Base-by-base conservation (phyloP, 2,329 filamentous ascomycete genomes). In the Didymella arachidicola region DNA sequence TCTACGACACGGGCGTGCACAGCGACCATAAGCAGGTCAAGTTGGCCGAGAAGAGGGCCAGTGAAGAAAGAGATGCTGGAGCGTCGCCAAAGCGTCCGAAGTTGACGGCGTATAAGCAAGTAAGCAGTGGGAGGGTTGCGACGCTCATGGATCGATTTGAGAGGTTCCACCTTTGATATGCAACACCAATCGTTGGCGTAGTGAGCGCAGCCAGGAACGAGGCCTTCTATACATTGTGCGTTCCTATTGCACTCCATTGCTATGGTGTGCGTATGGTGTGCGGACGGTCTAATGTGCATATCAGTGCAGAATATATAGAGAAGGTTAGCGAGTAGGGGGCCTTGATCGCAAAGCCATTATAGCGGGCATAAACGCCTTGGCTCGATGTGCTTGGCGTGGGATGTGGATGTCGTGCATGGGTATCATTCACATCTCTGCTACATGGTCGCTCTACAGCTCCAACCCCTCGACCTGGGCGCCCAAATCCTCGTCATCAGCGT, bases 401-500 rank as follows among this genome's bases (percentile, higher is more conserved):
- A 22, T 2, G 22, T 2, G 3, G 22, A 2, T 22, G 22, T n/a
- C n/a, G n/a, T n/a, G 22, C 36, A 39, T 39, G 36, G 36, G 36
- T 39, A 39, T 39, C 36, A 39, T 39, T 36, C 19, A 18, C 12
- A 19, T 39, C 36, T 39, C 11, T 39, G 8, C 1, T 19, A 7
- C 36, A 19, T 8, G 11, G n/a, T 39, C 18, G 16, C 36, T 39
- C 7, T 39, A 39, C 0, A 39, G n/a, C 36, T 19, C 36, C 0
- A 39, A n/a, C 1, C 7, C 36, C 11, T 39, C 36, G 12, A n/a
- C 36, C 18, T 39, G n/a, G 2, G n/a, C 36, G 3, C 7, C 36
- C 36, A 39, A 19, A 12, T 25, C 59, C 11, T 64, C 63, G n/a
- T 64, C 64, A 12, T 59, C 64, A 2, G 72, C 77, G 2, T 70